Evolutionary conservation across 2,329 filamentous ascomycete genomes (phyloP), one percentile per base, ranked within the genome.

Genomic region (Paecilomyces niveus): DNA sequence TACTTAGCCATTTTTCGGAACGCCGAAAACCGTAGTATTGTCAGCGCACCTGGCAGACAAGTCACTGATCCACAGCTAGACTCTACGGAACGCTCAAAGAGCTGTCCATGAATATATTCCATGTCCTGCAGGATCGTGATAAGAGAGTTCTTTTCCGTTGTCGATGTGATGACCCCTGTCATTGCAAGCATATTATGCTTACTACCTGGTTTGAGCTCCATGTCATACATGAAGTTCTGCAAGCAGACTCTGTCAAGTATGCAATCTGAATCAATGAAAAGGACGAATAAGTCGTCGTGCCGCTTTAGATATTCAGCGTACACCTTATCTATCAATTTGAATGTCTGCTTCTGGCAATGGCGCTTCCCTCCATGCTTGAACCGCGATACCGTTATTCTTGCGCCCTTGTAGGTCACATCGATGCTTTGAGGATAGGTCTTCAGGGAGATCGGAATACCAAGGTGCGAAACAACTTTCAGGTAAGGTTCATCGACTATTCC

Each of bases 141-240:
- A 58, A 97, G 79, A 64, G 89, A 91, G 72, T 95, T 89, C 67
- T 89, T 94, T 67, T 88, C 85, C 0, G 93, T 96, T 0, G 92
- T 97, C 0, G 92, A 93, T 1, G 93, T 97, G 69, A 97, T 97
- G 69, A 97, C 90, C 32, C 93, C 93, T 13, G 93, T 97, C 91
- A 97, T 97, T 56, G 93, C 93, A 69, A 97, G 81, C 90, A 96
- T 97, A 72, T 95, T 90, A 70, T 87, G 86, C 70, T 89, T 86
- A 76, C 92, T 96, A 57, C 92, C 92, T 0, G 93, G 93, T 73
- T 93, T 96, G 61, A 97, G 81, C 74, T 97, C 92, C 94, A 97
- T 97, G 72, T 97, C 93, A 74, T 94, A 97, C 78, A 97, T 90
- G 75, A 97, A 97, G 73, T 97, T 97, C 72, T 97, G 93, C 60